Conservation (phyloP, 306 rosid genomes). For the Sechiopsis laciniata region DNA sequence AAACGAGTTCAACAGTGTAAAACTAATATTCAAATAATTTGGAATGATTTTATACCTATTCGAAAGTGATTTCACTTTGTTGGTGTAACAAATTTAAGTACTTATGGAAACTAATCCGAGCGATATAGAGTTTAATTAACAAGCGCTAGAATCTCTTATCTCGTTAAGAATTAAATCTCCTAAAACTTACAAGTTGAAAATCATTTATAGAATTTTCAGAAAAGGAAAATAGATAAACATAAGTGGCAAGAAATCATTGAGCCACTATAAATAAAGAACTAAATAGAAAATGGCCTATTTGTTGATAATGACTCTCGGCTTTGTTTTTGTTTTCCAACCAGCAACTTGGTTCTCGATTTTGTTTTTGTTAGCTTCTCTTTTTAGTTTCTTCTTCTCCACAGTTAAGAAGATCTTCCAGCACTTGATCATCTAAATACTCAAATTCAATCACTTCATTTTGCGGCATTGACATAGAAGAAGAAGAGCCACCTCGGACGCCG, state of each 20-base stretch:
- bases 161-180: too few species aligned
- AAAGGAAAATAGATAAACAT: not conserved
- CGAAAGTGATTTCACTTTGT: too few species aligned
- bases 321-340: not conserved
- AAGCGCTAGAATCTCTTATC: too few species aligned
- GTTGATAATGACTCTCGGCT: not conserved
- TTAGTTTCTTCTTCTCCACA: slow-evolving; percentile 34
- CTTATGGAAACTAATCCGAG: too few species aligned
- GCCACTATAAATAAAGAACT: not conserved
- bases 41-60: too few species aligned
- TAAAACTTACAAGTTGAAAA: too few species aligned
- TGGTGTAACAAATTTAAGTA: too few species aligned
- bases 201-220: too few species aligned
- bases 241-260: not conserved
- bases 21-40: too few species aligned
- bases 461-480: slow-evolving; percentile 34
- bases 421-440: slow-evolving; percentile 66
- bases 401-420: slow-evolving; percentile 83
- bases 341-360: not conserved
- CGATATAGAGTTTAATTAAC: too few species aligned
- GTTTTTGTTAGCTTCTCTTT: slow-evolving; percentile 17
- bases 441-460: slow-evolving; percentile 57
- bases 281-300: not conserved
- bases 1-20: too few species aligned
- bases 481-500: not conserved